A percentile compares a stretch with the other conserved stretches of the same genome.
Conservation (phyloP, 306 rosid species). For the Potentilla sterilis region DNA sequence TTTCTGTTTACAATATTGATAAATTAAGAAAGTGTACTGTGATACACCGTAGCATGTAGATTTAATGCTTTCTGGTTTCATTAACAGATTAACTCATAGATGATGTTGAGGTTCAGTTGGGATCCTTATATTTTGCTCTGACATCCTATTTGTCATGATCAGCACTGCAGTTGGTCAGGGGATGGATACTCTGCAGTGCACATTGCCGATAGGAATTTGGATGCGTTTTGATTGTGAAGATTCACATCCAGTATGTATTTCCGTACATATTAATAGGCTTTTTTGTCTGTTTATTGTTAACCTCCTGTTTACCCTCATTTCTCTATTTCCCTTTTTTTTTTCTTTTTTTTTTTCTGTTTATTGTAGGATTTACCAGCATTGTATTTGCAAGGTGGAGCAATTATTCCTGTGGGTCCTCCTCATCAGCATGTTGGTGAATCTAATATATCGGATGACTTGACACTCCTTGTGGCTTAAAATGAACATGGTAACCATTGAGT, state of each 20-base stretch:
- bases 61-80: constrained; percentile 10
- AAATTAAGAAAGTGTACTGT: background rate
- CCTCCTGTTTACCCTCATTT: background rate
- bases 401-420: constrained; percentile 77
- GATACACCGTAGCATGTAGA: background rate
- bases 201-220: constrained; percentile 85
- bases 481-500: constrained; percentile 48
- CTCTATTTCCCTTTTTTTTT: background rate
- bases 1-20: background rate
- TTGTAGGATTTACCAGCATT: constrained; percentile 87
- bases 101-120: background rate
- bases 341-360: constrained; percentile 3
- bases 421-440: constrained; percentile 84
- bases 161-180: constrained; percentile 58
- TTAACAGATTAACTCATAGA: background rate
- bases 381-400: constrained; percentile 84
- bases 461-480: constrained; percentile 86
- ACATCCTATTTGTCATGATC: constrained; percentile 37
- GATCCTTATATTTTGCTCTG: constrained; percentile 26
- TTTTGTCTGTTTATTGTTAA: background rate
- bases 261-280: constrained; percentile 13
- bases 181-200: constrained; percentile 41
- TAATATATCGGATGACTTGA: constrained; percentile 59
- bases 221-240: constrained; percentile 72
- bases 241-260: constrained; percentile 62